Evolutionary conservation across 1,284 basidiomycete genomes (phyloP), one percentile per base, ranked within the genome.

Genomic region (Pyrrhoderma noxium): DNA sequence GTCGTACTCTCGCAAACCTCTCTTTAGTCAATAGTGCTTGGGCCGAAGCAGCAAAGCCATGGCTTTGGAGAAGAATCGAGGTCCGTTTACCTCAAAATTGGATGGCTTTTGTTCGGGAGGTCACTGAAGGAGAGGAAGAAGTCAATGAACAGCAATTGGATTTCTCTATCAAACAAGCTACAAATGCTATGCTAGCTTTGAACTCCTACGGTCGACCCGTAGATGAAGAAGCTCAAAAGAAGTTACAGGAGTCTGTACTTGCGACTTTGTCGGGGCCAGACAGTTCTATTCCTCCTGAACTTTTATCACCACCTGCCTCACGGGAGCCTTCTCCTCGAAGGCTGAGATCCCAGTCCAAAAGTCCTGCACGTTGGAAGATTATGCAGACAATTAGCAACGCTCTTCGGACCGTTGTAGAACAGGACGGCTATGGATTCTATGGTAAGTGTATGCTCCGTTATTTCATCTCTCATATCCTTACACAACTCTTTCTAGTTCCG

Each of bases 311-410:
- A 0, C 75, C 80, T 0, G 82, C 79, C 0, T 88, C 87, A 51
- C 84, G 87, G 52, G 85, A 90, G 55, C 84, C 87, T 2, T 87
- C 83, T 63, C 88, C 88, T 0, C 70, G 80, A 43, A 80, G 88
- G 34, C 66, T 86, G 3, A 71, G 86, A 47, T 71, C 77, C 0
- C 86, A 87, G 61, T 87, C 85, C 62, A 78, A 85, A 62, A 85
- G 82, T 56, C 88, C 88, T 5, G 83, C 82, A 0, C 76, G 88
- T 2, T 90, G 88, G 88, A 80, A 85, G 60, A 72, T 90, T 40
- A 72, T 90, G 64, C 75, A 79, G 36, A 79, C 81, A 39, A 87
- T 90, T 44, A 84, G 75, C 57, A 77, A 86, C 57, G 85, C 85
- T 2, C 77, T 89, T 21, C 81, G 84, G 57, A 72, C 79, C 57